Percentiles rank a stretch among this genome's conserved stretches.
Evolutionary conservation across 2,329 filamentous ascomycete species (phyloP).

Genomic region (Xylariaceae sp.): DNA sequence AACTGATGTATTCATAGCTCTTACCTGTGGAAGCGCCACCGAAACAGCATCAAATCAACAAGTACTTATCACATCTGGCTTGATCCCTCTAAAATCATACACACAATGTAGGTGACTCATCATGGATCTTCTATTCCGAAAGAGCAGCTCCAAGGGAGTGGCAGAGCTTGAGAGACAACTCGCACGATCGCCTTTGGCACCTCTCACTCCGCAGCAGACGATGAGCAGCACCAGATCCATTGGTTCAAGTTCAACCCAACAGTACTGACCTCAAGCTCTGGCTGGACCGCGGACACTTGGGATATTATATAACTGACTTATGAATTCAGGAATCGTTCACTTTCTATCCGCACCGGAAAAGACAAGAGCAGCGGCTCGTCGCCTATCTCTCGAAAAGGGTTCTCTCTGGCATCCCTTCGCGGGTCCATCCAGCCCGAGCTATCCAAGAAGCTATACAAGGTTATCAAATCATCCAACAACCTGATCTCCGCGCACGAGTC

Average conservation of each 20-base stretch:
- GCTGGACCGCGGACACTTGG: not conserved
- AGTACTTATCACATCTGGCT: no score
- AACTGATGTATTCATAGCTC: conserved; percentile 6
- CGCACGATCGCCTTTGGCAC: conserved; percentile 9
- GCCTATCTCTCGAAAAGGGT: conserved; percentile 58
- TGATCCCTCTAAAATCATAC: conserved; percentile 2
- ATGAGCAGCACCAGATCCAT: conserved; percentile 17
- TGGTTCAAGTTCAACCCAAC: conserved; percentile 19
- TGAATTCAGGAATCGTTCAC: conserved; percentile 26
- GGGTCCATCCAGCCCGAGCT: conserved; percentile 83
- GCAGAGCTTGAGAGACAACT: conserved; percentile 25
- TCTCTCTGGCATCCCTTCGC: conserved; percentile 82
- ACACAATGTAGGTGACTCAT: conserved; percentile 26
- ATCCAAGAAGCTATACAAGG: conserved; percentile 79
- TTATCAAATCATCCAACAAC: conserved; percentile 94
- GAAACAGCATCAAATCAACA: not conserved
- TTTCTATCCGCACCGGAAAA: conserved; percentile 35
- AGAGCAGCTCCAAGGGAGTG: conserved; percentile 24
- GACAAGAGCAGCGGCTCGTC: conserved; percentile 32
- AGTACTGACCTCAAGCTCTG: conserved; percentile 18
- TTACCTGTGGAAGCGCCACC: no score
- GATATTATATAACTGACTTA: conserved; percentile 14
- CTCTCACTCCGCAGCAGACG: conserved; percentile 16
- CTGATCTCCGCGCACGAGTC: conserved; percentile 80
- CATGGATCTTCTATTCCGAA: conserved; percentile 30